Evolutionary conservation across 768 basidiomycete species (phyloP).

Genomic region (Leccinum subgranulosum): DNA sequence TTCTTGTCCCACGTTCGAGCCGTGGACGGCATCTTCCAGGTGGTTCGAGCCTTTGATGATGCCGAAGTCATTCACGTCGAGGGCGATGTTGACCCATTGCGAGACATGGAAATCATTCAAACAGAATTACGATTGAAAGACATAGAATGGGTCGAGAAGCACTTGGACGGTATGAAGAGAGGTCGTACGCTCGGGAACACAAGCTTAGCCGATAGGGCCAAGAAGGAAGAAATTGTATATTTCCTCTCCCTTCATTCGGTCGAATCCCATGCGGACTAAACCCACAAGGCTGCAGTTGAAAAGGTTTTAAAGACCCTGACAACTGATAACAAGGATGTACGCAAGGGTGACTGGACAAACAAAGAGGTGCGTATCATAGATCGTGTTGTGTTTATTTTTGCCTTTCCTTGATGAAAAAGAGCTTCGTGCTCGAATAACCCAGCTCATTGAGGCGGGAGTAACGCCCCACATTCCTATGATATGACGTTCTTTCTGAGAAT

Average conservation of each 20-base stretch:
- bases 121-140: constrained; percentile 95
- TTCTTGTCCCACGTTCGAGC: constrained; percentile 98
- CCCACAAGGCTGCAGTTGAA: constrained; percentile 70
- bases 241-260: neutral
- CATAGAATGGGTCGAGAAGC: constrained; percentile 97
- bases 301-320: constrained; percentile 78
- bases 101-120: constrained; percentile 97
- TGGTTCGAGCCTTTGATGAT: constrained; percentile 97
- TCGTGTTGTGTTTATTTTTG: neutral
- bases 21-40: constrained; percentile 98
- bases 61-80: constrained; percentile 99
- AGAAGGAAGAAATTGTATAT: constrained; percentile 91
- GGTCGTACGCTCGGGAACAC: constrained; percentile 66
- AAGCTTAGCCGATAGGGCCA: constrained; percentile 89
- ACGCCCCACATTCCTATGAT: constrained; percentile 79
- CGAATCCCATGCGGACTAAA: constrained; percentile 13
- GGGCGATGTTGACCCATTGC: constrained; percentile 91
- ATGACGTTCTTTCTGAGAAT: constrained; percentile 47
- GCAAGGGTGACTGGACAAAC: constrained; percentile 91
- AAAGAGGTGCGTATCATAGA: constrained; percentile 74
- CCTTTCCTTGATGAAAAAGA: constrained; percentile 67
- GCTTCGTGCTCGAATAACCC: constrained; percentile 81
- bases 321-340: constrained; percentile 82
- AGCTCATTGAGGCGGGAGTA: constrained; percentile 96
- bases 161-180: constrained; percentile 76